These are phyloP conservation scores for Crithidia bombi DNA, from an alignment of 208 protist genomes.

Conservation along the genomic window DNA sequence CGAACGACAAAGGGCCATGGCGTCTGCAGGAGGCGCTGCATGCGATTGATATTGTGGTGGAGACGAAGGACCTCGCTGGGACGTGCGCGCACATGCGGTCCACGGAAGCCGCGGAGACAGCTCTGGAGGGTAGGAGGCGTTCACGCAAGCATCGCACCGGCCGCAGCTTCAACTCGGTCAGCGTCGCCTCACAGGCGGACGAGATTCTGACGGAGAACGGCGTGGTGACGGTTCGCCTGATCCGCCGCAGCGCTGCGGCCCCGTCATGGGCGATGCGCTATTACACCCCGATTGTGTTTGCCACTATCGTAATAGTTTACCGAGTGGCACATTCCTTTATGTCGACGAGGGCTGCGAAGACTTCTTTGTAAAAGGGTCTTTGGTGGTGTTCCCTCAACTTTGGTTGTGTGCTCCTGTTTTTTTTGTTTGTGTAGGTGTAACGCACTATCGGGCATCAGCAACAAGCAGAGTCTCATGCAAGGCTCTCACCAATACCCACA, in stretches of 20 bases:
- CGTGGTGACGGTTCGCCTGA: constrained; percentile 33
- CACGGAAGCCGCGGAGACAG: constrained; percentile 5
- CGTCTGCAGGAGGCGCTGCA: constrained; percentile 53
- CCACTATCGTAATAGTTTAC: constrained; percentile 36
- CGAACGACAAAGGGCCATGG: constrained; percentile 26
- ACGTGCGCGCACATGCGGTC: constrained; percentile 26
- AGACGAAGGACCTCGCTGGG: constrained; percentile 30
- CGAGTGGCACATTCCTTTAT: constrained; percentile 30
- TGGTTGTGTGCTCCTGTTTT: no score
- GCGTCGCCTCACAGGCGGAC: constrained; percentile 17
- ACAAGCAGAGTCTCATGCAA: neutral
- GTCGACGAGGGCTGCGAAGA: constrained; percentile 19
- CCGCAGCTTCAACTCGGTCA: constrained; percentile 17
- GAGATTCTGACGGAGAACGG: constrained; percentile 37
- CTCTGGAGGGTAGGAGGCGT: constrained; percentile 10
- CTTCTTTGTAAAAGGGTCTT: neutral
- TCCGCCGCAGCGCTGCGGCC: constrained; percentile 16
- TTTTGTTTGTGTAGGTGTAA: neutral
- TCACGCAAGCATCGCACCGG: constrained; percentile 38
- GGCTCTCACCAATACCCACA: no score
- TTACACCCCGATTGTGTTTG: constrained; percentile 35
- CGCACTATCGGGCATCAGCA: neutral
- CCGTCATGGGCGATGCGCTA: constrained; percentile 26
- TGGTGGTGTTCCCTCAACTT: neutral
- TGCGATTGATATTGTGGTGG: constrained; percentile 54